Conservation (phyloP, 73 alveolate genomes). For the Tetrahymena elliotti region DNA sequence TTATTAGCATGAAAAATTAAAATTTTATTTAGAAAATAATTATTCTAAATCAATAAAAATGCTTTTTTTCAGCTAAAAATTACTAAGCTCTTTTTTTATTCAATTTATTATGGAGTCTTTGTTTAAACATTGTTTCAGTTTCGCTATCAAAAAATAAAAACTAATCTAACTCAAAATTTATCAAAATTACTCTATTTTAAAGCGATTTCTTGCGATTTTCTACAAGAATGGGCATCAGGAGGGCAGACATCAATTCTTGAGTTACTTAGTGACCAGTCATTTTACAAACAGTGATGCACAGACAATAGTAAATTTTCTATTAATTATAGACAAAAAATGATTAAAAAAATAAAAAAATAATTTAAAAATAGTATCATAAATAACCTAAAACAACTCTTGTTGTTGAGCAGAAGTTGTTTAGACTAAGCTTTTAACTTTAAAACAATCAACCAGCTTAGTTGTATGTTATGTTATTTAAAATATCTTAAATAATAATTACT, state of each 20-base stretch:
- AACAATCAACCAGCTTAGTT: background rate
- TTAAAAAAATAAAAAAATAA: background rate
- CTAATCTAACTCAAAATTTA: background rate
- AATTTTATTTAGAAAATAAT: background rate
- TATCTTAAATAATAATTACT: background rate
- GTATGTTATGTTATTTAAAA: background rate
- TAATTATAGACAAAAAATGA: background rate
- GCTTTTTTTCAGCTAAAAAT: background rate
- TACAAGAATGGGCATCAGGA: background rate
- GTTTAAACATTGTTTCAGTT: background rate
- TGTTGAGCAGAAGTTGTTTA: background rate
- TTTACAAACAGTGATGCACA: background rate
- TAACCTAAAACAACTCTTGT: background rate
- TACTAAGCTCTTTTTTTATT: background rate
- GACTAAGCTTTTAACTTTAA: background rate
- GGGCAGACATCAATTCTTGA: background rate
- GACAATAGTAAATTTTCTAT: background rate
- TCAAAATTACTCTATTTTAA: background rate
- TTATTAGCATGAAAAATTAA: background rate
- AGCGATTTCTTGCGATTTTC: background rate
- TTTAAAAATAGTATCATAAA: too few species aligned
- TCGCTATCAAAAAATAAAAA: background rate
- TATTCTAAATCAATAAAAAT: background rate
- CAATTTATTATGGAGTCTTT: background rate
- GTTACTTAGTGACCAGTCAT: background rate